A percentile compares a stretch with the other conserved stretches of the same genome.
These are phyloP conservation scores for Monilinia polystroma DNA, from an alignment of 2,329 filamentous ascomycete genomes.

Conservation along the genomic window DNA sequence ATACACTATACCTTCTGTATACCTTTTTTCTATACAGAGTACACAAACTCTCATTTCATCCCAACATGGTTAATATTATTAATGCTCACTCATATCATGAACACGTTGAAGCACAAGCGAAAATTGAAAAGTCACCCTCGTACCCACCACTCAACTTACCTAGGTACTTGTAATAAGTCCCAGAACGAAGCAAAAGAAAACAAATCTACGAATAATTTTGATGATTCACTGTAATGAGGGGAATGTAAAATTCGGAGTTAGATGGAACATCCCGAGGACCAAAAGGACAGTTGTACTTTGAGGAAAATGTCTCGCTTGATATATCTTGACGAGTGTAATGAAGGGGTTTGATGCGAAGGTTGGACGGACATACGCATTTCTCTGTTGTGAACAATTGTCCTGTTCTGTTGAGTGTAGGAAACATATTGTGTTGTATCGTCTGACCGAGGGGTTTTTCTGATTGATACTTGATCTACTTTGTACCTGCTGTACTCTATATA, in stretches of 20 bases:
- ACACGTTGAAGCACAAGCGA: neutral
- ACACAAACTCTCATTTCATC: neutral
- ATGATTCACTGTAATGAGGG: neutral
- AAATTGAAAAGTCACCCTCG: constrained; percentile 4
- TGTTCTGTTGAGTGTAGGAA: neutral
- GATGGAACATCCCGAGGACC: neutral
- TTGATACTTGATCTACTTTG: too few species aligned
- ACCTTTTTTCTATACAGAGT: neutral
- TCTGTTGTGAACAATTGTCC: too few species aligned
- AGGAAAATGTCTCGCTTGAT: neutral
- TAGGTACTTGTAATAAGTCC: neutral
- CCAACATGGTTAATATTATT: constrained; percentile 9
- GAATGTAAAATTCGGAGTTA: neutral
- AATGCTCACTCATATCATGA: constrained; percentile 9
- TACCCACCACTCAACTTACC: neutral
- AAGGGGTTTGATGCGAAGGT: constrained; percentile 14
- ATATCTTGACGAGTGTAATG: neutral
- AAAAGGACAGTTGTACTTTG: neutral
- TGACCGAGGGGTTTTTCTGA: neutral
- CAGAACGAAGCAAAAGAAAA: neutral
- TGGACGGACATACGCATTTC: neutral
- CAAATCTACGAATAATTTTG: neutral
- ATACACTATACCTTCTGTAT: neutral
- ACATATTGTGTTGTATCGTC: neutral
- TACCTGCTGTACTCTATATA: too few species aligned